Evolutionary conservation across 1,139 yeast genomes (phyloP).

Genomic region (Scheffersomyces parashehatae): DNA sequence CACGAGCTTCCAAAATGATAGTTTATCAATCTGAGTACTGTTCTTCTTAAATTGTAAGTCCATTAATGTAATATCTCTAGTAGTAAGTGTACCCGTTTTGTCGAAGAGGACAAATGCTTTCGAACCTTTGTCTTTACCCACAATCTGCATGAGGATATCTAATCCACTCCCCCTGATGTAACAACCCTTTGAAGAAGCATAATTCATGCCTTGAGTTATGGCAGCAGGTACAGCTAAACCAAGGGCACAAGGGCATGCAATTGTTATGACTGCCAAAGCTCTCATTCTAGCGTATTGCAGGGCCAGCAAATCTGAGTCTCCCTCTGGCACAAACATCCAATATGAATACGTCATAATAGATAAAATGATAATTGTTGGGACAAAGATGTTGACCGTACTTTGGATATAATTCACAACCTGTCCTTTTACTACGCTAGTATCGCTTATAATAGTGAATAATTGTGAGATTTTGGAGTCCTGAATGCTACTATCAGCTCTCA

Average conservation of each 20-base stretch:
- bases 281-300: conserved; percentile 1
- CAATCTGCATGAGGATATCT: not conserved
- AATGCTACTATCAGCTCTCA: not conserved
- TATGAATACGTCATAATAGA: not conserved
- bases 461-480: not conserved
- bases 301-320: not conserved
- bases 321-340: not conserved
- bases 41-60: not conserved
- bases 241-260: not conserved
- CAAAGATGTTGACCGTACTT: not conserved
- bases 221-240: not conserved
- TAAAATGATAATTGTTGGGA: not conserved
- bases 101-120: not conserved
- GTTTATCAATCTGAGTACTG: not conserved
- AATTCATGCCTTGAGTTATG: not conserved
- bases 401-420: not conserved
- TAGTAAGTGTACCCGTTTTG: not conserved
- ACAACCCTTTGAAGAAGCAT: not conserved
- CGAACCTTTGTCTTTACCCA: not conserved
- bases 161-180: not conserved
- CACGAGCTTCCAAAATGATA: not conserved
- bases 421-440: not conserved
- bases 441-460: not conserved
- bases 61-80: not conserved
- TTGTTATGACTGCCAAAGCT: not conserved